Conservation (phyloP, 768 basidiomycete genomes). For the Rhodotorula paludigena region DNA sequence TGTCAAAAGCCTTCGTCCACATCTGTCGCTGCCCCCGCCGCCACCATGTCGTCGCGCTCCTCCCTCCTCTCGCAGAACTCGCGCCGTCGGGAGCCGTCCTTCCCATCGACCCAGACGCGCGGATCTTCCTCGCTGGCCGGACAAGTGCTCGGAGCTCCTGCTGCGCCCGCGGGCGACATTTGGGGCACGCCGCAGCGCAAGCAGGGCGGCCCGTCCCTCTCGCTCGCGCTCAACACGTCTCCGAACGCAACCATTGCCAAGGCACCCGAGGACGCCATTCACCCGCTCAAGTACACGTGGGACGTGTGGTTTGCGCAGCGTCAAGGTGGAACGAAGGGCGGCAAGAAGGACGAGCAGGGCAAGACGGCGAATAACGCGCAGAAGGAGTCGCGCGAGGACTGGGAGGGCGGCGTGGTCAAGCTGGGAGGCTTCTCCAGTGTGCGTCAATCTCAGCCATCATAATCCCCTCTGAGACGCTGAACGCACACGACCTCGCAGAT, state of each 20-base stretch:
- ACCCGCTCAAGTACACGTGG: constrained; percentile 38
- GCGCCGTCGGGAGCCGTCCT: constrained; percentile 4
- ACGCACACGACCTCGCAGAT: constrained; percentile 53
- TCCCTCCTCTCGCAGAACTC: constrained; percentile 12
- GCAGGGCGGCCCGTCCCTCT: constrained; percentile 23
- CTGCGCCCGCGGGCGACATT: not conserved
- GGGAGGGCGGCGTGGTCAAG: constrained; percentile 38
- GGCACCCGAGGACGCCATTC: not conserved
- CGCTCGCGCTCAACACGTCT: constrained; percentile 14
- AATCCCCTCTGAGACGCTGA: not conserved
- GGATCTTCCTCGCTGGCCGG: constrained; percentile 17
- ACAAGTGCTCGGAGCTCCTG: not conserved
- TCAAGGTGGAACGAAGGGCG: constrained; percentile 11
- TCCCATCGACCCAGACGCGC: constrained; percentile 22
- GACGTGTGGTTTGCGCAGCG: constrained; percentile 37
- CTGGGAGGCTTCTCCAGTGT: constrained; percentile 39
- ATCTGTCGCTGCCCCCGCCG: not conserved
- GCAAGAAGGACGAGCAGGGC: constrained; percentile 31
- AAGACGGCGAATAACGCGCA: not conserved
- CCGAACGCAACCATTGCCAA: not conserved
- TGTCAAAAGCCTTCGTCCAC: too few relatives aligned
- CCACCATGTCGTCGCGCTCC: constrained; percentile 29
- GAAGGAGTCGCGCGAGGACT: constrained; percentile 32
- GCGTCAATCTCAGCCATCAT: not conserved
- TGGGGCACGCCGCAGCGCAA: not conserved